phyloP scores from a whole-genome alignment of 306 rosid genomes.

The Vigna trinervia region DNA sequence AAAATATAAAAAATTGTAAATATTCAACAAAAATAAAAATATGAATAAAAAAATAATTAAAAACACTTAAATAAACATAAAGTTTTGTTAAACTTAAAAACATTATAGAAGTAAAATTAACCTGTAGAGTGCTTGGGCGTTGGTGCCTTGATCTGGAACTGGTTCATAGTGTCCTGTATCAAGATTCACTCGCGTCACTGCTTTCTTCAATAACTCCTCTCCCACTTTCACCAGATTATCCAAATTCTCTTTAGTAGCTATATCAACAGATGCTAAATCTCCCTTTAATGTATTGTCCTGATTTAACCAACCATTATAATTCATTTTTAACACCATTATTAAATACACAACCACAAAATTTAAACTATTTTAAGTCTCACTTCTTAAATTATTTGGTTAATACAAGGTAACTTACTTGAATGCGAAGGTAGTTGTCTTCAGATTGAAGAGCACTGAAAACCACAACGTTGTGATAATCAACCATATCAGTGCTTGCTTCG shows the following conservation, averaged over 20 bases:
- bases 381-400: too few relatives aligned
- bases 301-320: constrained; percentile 15
- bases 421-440: constrained; percentile 51
- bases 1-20: too few relatives aligned
- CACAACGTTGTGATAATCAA: constrained; percentile 50
- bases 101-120: constrained; percentile 3
- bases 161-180: constrained; percentile 57
- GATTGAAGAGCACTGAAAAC: constrained; percentile 52
- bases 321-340: neutral
- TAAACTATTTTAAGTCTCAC: too few relatives aligned
- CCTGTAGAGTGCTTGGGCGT: constrained; percentile 58
- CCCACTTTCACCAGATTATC: constrained; percentile 54
- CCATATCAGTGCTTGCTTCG: constrained; percentile 54
- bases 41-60: too few relatives aligned
- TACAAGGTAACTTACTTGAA: constrained; percentile 44
- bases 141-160: constrained; percentile 49
- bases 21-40: too few relatives aligned
- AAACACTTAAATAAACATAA: too few relatives aligned
- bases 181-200: constrained; percentile 46
- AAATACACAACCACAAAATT: neutral
- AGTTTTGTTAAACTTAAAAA: too few relatives aligned
- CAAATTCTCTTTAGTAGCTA: constrained; percentile 53
- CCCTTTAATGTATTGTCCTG: constrained; percentile 52
- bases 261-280: constrained; percentile 51
- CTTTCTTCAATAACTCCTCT: constrained; percentile 42